Conservation (phyloP, 2,329 filamentous ascomycete genomes). For the Arthrobotrys musiformis region DNA sequence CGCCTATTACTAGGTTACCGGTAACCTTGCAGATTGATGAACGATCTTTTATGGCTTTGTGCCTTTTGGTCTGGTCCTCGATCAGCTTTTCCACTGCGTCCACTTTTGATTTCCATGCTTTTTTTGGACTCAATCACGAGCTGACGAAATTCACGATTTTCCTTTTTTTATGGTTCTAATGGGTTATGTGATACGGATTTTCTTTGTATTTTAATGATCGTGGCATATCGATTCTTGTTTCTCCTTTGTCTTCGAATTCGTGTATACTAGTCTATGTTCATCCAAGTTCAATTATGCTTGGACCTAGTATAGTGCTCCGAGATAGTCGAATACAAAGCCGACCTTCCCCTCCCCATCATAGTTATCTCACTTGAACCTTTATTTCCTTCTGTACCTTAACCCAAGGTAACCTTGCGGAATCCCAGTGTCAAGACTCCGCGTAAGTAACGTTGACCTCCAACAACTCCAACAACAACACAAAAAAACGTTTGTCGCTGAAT, state of each 20-base stretch:
- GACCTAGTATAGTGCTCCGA: background rate
- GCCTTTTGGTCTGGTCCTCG: too few relatives aligned
- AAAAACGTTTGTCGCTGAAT: background rate
- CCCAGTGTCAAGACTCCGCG: too few relatives aligned
- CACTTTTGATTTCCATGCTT: background rate
- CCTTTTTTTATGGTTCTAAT: background rate
- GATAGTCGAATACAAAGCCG: background rate
- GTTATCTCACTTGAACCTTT: background rate
- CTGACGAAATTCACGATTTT: background rate
- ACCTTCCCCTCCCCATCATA: background rate
- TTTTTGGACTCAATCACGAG: background rate
- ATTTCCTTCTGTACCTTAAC: too few relatives aligned
- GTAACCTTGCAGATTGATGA: too few relatives aligned
- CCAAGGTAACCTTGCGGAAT: too few relatives aligned
- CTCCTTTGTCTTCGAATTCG: background rate
- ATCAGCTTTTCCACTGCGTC: background rate
- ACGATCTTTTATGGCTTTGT: too few relatives aligned
- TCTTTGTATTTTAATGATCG: background rate
- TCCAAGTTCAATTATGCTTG: background rate
- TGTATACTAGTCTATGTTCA: constrained; percentile 1
- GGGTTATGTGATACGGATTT: background rate
- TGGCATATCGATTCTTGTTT: background rate
- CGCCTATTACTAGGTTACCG: constrained; percentile 1
- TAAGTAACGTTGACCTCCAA: too few relatives aligned
- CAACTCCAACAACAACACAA: background rate